phyloP scores from a whole-genome alignment of 176 grass and related monocot genomes.

The Phoenix roebelenii region DNA sequence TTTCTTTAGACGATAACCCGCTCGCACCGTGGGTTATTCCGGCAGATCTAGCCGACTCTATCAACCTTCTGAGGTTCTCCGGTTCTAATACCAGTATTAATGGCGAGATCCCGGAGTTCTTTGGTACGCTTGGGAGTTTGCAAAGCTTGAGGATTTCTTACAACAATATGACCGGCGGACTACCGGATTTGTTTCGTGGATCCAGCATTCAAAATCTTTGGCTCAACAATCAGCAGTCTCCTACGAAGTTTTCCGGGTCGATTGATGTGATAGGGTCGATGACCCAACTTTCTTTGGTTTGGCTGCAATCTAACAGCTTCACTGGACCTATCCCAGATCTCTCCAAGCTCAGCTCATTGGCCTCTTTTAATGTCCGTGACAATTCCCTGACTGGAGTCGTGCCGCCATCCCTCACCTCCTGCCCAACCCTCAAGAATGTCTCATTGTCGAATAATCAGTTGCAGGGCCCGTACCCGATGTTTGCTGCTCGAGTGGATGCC shows the following conservation, averaged over 20 bases:
- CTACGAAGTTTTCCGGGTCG: constrained; percentile 1
- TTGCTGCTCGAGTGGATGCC: constrained; percentile 1
- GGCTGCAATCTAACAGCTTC: constrained; percentile 24
- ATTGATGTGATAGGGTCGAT: constrained; percentile 20
- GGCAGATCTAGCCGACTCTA: neutral
- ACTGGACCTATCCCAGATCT: constrained; percentile 21
- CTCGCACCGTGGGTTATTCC: constrained; percentile 9
- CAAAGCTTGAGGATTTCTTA: constrained; percentile 7
- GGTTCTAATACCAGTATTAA: constrained; percentile 2
- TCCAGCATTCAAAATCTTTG: neutral
- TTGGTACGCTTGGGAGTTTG: constrained; percentile 4
- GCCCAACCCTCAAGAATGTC: constrained; percentile 5
- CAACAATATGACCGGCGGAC: constrained; percentile 12
- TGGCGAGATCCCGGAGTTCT: constrained; percentile 12
- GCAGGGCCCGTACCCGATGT: constrained; percentile 40
- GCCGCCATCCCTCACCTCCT: neutral
- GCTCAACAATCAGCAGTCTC: constrained; percentile 14
- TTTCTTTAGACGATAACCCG: constrained; percentile 18
- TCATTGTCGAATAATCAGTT: constrained; percentile 16
- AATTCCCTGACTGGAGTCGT: constrained; percentile 20
- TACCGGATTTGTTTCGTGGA: neutral
- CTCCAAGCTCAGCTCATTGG: constrained; percentile 14
- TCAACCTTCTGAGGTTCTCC: neutral
- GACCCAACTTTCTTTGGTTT: constrained; percentile 9
- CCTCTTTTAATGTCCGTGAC: constrained; percentile 16